Percentiles rank a stretch among this genome's conserved stretches.
Conservation (phyloP, 2,329 filamentous ascomycete species). For the Ascochyta pisi region DNA sequence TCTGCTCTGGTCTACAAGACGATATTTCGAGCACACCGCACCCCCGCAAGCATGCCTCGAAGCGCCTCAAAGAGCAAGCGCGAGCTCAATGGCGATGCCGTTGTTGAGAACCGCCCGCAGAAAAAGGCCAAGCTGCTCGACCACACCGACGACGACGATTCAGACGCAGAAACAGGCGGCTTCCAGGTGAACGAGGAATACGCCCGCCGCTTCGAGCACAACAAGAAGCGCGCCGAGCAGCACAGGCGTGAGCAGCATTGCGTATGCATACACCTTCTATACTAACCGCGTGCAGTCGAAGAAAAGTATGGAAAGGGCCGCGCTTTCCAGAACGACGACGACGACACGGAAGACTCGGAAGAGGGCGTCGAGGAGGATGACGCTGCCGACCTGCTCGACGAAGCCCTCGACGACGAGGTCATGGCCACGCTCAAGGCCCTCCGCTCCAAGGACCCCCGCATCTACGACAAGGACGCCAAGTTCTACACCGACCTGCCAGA, state of each 20-base stretch:
- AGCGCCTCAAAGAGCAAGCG: slow-evolving; percentile 40
- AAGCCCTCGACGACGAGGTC: slow-evolving; percentile 85
- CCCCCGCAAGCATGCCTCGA: slow-evolving; percentile 29
- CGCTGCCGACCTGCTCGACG: slow-evolving; percentile 83
- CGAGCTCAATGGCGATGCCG: slow-evolving; percentile 25
- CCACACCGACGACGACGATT: slow-evolving; percentile 42
- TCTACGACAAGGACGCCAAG: slow-evolving; percentile 80
- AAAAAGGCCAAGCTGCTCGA: slow-evolving; percentile 49
- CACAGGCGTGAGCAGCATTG: slow-evolving; percentile 64
- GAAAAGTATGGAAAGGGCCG: slow-evolving; percentile 75
- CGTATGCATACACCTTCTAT: not conserved
- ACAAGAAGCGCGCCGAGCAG: slow-evolving; percentile 93
- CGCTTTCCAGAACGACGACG: slow-evolving; percentile 48
- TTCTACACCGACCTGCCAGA: slow-evolving; percentile 77
- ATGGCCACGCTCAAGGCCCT: slow-evolving; percentile 87
- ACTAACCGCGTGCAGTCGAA: slow-evolving; percentile 68
- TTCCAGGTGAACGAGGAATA: slow-evolving; percentile 91
- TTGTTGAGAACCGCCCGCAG: slow-evolving; percentile 33
- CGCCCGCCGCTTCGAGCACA: slow-evolving; percentile 89
- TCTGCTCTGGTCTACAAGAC: slow-evolving; percentile 16
- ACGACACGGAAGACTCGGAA: slow-evolving; percentile 59
- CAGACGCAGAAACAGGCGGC: slow-evolving; percentile 35
- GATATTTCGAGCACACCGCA: slow-evolving; percentile 33
- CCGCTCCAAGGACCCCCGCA: slow-evolving; percentile 84
- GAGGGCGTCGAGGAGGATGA: slow-evolving; percentile 86